A percentile compares a stretch with the other conserved stretches of the same genome.
phyloP scores from a whole-genome alignment of 495 filamentous ascomycete genomes.

The Neurospora sp. region DNA sequence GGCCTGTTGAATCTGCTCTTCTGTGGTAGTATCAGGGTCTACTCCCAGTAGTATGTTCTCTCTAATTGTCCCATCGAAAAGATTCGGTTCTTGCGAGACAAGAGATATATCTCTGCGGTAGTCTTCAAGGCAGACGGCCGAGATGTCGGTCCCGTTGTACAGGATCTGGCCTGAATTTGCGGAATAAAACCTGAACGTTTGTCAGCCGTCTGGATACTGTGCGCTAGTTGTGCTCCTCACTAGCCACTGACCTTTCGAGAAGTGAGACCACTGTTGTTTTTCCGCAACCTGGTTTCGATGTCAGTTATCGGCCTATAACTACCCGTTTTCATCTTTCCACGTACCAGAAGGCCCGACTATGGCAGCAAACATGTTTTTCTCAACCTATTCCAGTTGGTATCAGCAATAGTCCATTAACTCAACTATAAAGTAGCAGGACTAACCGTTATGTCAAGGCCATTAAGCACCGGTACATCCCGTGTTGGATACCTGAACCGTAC shows the following conservation, averaged over 20 bases:
- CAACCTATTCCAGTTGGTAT: conserved; percentile 28
- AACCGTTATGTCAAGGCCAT: conserved; percentile 39
- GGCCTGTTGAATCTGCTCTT: conserved; percentile 34
- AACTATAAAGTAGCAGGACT: neutral
- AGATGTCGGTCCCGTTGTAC: conserved; percentile 40
- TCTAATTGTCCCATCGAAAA: conserved; percentile 51
- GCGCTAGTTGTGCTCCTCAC: neutral
- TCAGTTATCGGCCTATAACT: conserved; percentile 33
- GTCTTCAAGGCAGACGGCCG: conserved; percentile 35
- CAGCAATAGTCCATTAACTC: conserved; percentile 1
- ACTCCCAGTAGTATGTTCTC: conserved; percentile 52
- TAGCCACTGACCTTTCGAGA: conserved; percentile 37
- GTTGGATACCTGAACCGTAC: conserved; percentile 53
- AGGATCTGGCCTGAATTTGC: conserved; percentile 37
- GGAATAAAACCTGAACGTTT: conserved; percentile 41
- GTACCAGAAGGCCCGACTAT: conserved; percentile 48
- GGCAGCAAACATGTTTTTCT: conserved; percentile 56
- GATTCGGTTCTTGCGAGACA: conserved; percentile 48
- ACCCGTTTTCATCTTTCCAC: neutral
- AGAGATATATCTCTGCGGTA: conserved; percentile 46
- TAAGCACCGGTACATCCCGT: conserved; percentile 40
- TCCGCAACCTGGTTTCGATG: conserved; percentile 49
- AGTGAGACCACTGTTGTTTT: conserved; percentile 64
- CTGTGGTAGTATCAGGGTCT: conserved; percentile 27
- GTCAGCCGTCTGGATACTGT: conserved; percentile 1